Conservation (phyloP, 2,329 filamentous ascomycete genomes). For the Xylariaceae sp. region DNA sequence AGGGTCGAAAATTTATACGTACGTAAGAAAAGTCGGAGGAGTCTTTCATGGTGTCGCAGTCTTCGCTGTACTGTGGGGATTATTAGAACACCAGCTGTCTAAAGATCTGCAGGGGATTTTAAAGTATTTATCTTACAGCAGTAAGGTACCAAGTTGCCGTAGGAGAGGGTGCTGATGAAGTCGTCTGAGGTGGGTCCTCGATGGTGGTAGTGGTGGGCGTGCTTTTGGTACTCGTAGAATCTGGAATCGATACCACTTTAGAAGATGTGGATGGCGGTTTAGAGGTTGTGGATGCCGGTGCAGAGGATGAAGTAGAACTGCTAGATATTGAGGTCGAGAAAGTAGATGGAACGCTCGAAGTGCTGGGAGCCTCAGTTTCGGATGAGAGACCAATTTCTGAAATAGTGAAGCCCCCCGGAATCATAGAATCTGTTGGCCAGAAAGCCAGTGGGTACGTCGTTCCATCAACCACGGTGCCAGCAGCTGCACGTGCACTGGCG, state of each 20-base stretch:
- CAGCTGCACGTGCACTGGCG: not conserved
- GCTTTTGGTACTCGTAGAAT: not conserved
- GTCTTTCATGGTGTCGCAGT: not conserved
- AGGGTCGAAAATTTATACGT: not conserved
- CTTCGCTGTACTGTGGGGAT: not conserved
- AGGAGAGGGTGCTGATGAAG: not conserved
- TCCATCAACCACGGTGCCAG: not conserved
- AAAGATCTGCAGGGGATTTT: not conserved
- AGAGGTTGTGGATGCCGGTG: not conserved
- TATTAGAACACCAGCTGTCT: too few species aligned
- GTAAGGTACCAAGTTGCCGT: not conserved
- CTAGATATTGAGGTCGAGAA: not conserved
- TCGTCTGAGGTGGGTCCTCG: not conserved
- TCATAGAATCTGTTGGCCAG: not conserved
- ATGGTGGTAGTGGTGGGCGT: not conserved
- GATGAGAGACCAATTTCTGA: too few species aligned
- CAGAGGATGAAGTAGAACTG: not conserved
- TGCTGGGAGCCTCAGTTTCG: too few species aligned
- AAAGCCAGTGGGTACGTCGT: not conserved
- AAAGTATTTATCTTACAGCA: not conserved
- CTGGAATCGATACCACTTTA: too few species aligned
- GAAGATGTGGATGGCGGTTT: not conserved
- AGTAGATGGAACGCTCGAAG: too few species aligned
- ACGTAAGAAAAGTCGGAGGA: not conserved
- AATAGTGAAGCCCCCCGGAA: not conserved